phyloP scores from a whole-genome alignment of 2,329 filamentous ascomycete species.

The Aspergillus carbonarius region DNA sequence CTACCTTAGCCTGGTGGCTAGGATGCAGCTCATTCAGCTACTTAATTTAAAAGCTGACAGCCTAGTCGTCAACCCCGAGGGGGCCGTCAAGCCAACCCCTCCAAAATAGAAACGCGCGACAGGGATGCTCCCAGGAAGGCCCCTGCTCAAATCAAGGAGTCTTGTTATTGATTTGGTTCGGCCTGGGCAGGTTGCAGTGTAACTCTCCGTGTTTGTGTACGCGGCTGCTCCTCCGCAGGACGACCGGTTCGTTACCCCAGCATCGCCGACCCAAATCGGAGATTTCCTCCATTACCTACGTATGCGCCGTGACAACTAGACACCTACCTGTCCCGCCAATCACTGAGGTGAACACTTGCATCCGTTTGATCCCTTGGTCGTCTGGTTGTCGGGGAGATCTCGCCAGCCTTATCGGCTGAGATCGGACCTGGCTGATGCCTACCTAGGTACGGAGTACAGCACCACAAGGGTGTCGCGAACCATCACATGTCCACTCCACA shows the following conservation, averaged over 20 bases:
- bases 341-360: neutral
- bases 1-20: neutral
- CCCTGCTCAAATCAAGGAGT: conserved; percentile 2
- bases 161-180: neutral
- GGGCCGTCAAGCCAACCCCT: neutral
- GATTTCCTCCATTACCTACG: neutral
- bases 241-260: neutral
- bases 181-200: neutral
- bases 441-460: too few species aligned
- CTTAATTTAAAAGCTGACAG: conserved; percentile 1
- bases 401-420: neutral
- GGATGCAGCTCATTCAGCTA: neutral
- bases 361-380: neutral
- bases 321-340: neutral
- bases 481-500: too few species aligned
- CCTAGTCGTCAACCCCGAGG: neutral
- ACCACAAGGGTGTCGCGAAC: too few species aligned
- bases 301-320: neutral
- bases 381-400: neutral
- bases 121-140: neutral
- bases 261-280: neutral
- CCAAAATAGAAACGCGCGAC: neutral
- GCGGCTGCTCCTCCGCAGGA: neutral
- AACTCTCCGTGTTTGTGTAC: neutral
- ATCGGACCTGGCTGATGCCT: too few species aligned